Percentiles rank a stretch among this genome's conserved stretches.
These are phyloP conservation scores for Haplosporangium sp. DNA, from an alignment of 371 early-diverging fungal species.

Conservation along the genomic window DNA sequence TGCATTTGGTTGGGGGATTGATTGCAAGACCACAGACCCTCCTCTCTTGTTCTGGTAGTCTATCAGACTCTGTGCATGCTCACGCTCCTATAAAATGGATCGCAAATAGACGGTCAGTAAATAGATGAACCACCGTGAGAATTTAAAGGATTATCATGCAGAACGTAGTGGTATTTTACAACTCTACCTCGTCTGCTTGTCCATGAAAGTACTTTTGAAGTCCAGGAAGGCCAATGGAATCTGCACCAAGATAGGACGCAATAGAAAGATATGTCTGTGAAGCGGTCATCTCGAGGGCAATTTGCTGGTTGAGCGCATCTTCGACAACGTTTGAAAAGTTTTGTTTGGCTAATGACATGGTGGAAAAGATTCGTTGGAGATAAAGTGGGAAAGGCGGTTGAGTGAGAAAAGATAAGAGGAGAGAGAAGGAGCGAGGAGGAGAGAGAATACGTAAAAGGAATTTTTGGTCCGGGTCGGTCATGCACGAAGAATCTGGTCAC, in stretches of 20 bases:
- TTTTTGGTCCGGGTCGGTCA: no score
- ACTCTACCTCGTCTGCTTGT: slow-evolving; percentile 61
- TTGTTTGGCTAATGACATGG: slow-evolving; percentile 74
- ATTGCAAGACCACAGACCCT: slow-evolving; percentile 61
- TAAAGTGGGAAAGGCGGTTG: slow-evolving; percentile 1
- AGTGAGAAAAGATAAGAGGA: background rate
- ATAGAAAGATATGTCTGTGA: slow-evolving; percentile 70
- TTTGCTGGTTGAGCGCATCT: slow-evolving; percentile 71
- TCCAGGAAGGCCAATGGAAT: slow-evolving; percentile 69
- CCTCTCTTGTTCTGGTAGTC: slow-evolving; percentile 70
- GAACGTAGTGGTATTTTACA: no score
- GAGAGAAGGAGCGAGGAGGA: background rate
- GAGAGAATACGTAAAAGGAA: background rate
- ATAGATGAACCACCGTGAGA: background rate
- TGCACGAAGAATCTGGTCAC: no score
- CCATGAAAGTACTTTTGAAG: slow-evolving; percentile 71
- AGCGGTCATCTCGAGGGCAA: slow-evolving; percentile 70
- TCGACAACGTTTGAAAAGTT: slow-evolving; percentile 69
- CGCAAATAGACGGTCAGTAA: background rate
- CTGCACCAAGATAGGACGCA: slow-evolving; percentile 67
- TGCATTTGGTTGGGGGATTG: slow-evolving; percentile 59
- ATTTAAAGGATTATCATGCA: no score
- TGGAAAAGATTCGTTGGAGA: background rate
- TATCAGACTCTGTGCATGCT: slow-evolving; percentile 64
- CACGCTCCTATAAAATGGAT: slow-evolving; percentile 58